Base-by-base conservation (phyloP, 176 grass and related monocot genomes). In the Raddia distichophylla region DNA sequence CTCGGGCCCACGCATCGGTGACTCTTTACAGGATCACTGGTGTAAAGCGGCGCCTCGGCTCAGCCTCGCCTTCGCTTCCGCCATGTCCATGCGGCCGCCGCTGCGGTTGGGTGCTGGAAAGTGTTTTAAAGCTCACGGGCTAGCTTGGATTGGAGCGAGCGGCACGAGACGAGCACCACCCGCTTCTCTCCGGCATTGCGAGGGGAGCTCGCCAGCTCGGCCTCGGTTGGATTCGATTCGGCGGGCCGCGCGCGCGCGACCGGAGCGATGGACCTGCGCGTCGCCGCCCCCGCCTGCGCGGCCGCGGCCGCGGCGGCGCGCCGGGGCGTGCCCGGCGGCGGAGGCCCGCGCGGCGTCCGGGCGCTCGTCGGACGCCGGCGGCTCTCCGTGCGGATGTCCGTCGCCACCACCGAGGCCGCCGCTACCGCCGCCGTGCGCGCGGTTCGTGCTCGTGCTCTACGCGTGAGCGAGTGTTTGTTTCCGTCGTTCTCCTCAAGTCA, bases 371-470 rank as follows among this genome's bases (percentile, higher is more conserved):
- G 75, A 14, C 22, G 76, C 6, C 48, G 73, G 13, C 32, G 81
- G 14, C 54, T 83, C 4, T 82, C 65, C 10, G 80, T 94, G 73
- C 84, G 84, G 77, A 80, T 81, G 85, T 90, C 90, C 33, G 82
- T 90, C 43, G 87, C 74, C 2, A 92, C 87, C 52, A 88, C 89
- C 22, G 82, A 84, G 49, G 77, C 87, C 51, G 66, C 89, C 77
- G 66, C 89, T 71, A 8, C 84, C 5, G 60, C 83, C 70, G 58
- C 77, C 27, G 74, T 66, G 58, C 82, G 45, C 35, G 78, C 81
- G 4, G 84, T 92, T 59, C 82, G 77, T 88, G n/a, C 53, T 18
- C 53, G 15, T n/a, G 33, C 44, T 33, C 57, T 51, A 0, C 13
- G 0, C 6, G 13, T 20, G 5, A 4, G 5, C 4, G 3, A 4